Evolutionary conservation across 768 basidiomycete species (phyloP).

Genomic region (Calocybe indica): DNA sequence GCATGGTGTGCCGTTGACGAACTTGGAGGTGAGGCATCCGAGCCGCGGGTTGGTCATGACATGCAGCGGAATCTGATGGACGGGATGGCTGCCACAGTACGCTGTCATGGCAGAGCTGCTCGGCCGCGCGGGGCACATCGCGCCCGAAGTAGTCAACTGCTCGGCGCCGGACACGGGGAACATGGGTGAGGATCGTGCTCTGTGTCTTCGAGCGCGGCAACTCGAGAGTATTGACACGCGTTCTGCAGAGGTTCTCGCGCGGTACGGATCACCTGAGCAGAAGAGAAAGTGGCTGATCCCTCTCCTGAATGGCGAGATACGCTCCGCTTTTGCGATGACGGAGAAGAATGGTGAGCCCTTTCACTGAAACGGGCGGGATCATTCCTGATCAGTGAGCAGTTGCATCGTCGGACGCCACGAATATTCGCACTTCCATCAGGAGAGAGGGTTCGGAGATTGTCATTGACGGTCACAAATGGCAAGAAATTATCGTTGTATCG

Average conservation of each 20-base stretch:
- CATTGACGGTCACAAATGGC: slow-evolving; percentile 98
- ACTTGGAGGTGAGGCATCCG: slow-evolving; percentile 66
- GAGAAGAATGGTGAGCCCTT: slow-evolving; percentile 69
- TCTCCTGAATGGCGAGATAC: slow-evolving; percentile 86
- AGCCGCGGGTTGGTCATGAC: slow-evolving; percentile 7
- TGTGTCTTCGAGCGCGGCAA: too few species aligned
- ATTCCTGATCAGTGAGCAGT: slow-evolving; percentile 34
- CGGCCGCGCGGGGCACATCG: slow-evolving; percentile 76
- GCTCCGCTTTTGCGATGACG: slow-evolving; percentile 96
- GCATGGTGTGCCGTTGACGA: slow-evolving; percentile 83
- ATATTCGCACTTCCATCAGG: slow-evolving; percentile 83
- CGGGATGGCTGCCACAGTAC: slow-evolving; percentile 47
- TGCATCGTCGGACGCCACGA: slow-evolving; percentile 94
- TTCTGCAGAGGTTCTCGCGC: slow-evolving; percentile 84
- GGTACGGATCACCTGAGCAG: slow-evolving; percentile 88
- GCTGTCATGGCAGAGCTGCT: slow-evolving; percentile 96
- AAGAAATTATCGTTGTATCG: slow-evolving; percentile 2
- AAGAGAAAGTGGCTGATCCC: slow-evolving; percentile 88
- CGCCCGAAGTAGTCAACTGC: slow-evolving; percentile 87
- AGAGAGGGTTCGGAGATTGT: slow-evolving; percentile 85
- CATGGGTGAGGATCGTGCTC: slow-evolving; percentile 61
- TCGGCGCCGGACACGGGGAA: slow-evolving; percentile 97
- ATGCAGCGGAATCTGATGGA: neutral
- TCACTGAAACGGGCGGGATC: neutral
- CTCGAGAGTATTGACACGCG: neutral